Percentiles rank a stretch among this genome's conserved stretches.
Conservation (phyloP, 768 basidiomycete genomes). For the Boletus insuetus region DNA sequence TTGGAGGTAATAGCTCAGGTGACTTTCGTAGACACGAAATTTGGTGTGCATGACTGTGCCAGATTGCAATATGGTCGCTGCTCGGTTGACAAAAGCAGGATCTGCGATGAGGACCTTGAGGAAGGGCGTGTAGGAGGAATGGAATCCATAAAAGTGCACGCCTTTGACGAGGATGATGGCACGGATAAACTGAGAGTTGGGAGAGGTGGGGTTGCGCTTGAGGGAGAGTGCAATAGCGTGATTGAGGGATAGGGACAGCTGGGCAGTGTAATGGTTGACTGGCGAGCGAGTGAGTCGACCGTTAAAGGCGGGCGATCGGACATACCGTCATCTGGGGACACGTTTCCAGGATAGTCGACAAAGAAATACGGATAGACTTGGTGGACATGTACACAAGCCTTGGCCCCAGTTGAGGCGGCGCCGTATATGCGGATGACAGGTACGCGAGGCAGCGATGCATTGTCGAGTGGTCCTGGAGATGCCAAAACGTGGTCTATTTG, state of each 20-base stretch:
- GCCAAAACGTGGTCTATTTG: slow-evolving; percentile 65
- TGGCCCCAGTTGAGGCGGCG: slow-evolving; percentile 68
- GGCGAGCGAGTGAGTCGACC: slow-evolving; percentile 1
- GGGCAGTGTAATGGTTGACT: slow-evolving; percentile 57
- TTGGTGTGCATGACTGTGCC: slow-evolving; percentile 79
- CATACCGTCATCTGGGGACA: slow-evolving; percentile 65
- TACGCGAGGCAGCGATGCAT: slow-evolving; percentile 55
- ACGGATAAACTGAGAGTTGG: slow-evolving; percentile 61
- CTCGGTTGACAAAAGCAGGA: slow-evolving; percentile 65
- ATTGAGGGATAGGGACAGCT: slow-evolving; percentile 65
- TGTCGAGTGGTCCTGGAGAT: slow-evolving; percentile 63
- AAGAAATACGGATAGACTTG: slow-evolving; percentile 5
- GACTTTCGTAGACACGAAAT: slow-evolving; percentile 84
- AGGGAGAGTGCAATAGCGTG: slow-evolving; percentile 75
- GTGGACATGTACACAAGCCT: slow-evolving; percentile 76
- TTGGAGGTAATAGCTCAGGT: slow-evolving; percentile 84
- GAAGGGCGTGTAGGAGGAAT: slow-evolving; percentile 81
- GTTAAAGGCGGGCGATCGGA: not conserved
- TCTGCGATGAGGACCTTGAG: slow-evolving; percentile 81
- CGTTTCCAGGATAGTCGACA: slow-evolving; percentile 60
- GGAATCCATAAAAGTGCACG: slow-evolving; percentile 95
- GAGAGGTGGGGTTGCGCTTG: slow-evolving; percentile 63
- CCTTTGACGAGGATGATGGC: slow-evolving; percentile 88
- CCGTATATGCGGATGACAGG: slow-evolving; percentile 90
- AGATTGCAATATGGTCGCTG: slow-evolving; percentile 73